A percentile compares a stretch with the other conserved stretches of the same genome.
Evolutionary conservation across 306 rosid genomes (phyloP).

Genomic region (Medicago truncatula): DNA sequence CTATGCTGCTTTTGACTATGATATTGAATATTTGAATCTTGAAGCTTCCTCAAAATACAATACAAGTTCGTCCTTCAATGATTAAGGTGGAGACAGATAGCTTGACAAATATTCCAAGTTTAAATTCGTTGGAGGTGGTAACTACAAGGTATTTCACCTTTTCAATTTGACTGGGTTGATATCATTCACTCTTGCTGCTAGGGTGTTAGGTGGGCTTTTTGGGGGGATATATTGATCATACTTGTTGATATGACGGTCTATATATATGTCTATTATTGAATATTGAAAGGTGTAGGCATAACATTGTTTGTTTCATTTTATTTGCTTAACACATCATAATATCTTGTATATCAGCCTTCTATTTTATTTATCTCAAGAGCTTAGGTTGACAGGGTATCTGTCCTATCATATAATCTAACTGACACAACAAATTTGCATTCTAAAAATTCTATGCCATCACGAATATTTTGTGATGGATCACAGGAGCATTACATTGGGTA

Average conservation of each 20-base stretch:
- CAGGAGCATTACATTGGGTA: slow-evolving; percentile 21
- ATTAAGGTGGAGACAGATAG: slow-evolving; percentile 62
- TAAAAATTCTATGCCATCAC: slow-evolving; percentile 12
- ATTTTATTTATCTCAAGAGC: slow-evolving; percentile 10
- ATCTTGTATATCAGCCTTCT: not conserved
- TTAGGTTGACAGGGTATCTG: slow-evolving; percentile 5
- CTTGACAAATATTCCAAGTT: slow-evolving; percentile 41
- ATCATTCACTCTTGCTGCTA: not conserved
- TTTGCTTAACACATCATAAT: not conserved
- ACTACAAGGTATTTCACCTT: slow-evolving; percentile 64
- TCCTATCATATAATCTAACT: slow-evolving; percentile 2
- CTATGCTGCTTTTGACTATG: slow-evolving; percentile 6
- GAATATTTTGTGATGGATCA: not conserved
- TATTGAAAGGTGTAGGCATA: not conserved
- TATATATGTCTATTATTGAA: slow-evolving; percentile 9
- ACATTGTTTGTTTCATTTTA: slow-evolving; percentile 1
- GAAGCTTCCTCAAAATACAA: slow-evolving; percentile 74
- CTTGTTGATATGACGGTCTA: not conserved
- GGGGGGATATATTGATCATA: not conserved
- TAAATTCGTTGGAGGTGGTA: slow-evolving; percentile 72
- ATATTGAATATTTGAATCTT: slow-evolving; percentile 31
- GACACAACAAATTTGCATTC: slow-evolving; percentile 1
- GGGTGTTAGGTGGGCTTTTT: slow-evolving; percentile 9
- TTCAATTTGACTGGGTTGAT: not conserved
- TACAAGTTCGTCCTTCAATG: slow-evolving; percentile 76